These are phyloP conservation scores for Puccinia horiana DNA, from an alignment of 1,284 basidiomycete species.

Conservation along the genomic window DNA sequence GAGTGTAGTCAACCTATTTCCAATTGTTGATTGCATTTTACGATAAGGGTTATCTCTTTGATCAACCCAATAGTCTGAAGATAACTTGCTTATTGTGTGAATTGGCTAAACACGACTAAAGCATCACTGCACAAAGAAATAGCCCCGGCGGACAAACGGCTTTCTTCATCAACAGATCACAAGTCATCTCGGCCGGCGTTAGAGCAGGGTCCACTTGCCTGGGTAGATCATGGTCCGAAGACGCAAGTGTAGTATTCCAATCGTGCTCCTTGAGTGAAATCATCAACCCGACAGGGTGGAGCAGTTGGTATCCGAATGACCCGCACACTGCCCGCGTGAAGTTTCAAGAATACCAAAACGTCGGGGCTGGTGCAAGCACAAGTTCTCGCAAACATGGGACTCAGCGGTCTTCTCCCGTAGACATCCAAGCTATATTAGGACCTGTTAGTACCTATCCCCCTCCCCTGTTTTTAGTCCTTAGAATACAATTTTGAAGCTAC, in stretches of 20 bases:
- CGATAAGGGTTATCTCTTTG: too few relatives aligned
- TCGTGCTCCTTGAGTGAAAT: slow-evolving; percentile 19
- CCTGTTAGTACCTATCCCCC: neutral
- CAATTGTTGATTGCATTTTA: neutral
- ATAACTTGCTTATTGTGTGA: neutral
- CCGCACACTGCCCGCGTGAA: neutral
- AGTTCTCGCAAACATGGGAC: neutral
- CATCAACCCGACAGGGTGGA: slow-evolving; percentile 37
- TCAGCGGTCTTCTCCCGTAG: neutral
- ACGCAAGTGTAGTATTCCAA: slow-evolving; percentile 24
- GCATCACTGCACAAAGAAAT: slow-evolving; percentile 37
- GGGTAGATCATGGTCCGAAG: slow-evolving; percentile 26
- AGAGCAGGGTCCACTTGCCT: neutral
- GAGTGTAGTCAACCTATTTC: neutral
- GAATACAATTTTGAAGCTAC: neutral
- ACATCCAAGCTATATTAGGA: neutral
- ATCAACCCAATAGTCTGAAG: too few relatives aligned
- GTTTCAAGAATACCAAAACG: slow-evolving; percentile 25
- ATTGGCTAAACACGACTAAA: neutral
- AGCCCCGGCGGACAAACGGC: neutral
- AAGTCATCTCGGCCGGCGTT: slow-evolving; percentile 14
- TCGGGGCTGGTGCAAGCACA: slow-evolving; percentile 3
- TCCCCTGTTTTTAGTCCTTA: neutral
- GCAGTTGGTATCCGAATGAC: slow-evolving; percentile 8
- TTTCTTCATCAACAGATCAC: slow-evolving; percentile 20